Percentiles rank a stretch among this genome's conserved stretches.
Evolutionary conservation across 2,329 filamentous ascomycete species (phyloP).

Genomic region (Ascocoryne sarcoides): DNA sequence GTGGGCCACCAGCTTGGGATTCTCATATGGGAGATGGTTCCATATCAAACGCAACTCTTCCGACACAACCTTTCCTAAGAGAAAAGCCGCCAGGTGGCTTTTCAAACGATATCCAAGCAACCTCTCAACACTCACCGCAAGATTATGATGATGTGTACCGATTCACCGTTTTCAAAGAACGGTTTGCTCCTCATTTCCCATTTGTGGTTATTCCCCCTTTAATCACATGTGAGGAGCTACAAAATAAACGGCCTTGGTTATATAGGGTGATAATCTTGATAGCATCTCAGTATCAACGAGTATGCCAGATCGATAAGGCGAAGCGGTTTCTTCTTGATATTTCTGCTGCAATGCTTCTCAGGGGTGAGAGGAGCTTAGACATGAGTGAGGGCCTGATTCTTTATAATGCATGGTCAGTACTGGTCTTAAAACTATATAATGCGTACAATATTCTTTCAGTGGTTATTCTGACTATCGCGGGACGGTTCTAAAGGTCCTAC

Average conservation of each 20-base stretch:
- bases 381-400: slow-evolving; percentile 19
- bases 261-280: slow-evolving; percentile 14
- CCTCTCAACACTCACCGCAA: neutral
- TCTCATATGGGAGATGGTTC: neutral
- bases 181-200: slow-evolving; percentile 14
- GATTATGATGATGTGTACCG: slow-evolving; percentile 8
- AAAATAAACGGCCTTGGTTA: slow-evolving; percentile 13
- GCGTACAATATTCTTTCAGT: neutral
- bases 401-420: slow-evolving; percentile 18
- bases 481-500: too few relatives aligned
- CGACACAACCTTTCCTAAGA: neutral
- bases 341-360: slow-evolving; percentile 11
- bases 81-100: too few relatives aligned
- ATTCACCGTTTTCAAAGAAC: slow-evolving; percentile 10
- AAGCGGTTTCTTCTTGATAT: slow-evolving; percentile 14
- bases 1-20: neutral
- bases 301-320: slow-evolving; percentile 10
- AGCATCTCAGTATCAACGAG: slow-evolving; percentile 8
- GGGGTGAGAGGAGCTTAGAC: slow-evolving; percentile 18
- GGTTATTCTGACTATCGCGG: neutral
- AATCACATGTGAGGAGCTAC: slow-evolving; percentile 10
- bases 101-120: neutral
- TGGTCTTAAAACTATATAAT: neutral
- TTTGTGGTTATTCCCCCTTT: slow-evolving; percentile 13
- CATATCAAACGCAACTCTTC: neutral